A percentile compares a stretch with the other conserved stretches of the same genome.
These are phyloP conservation scores for Hysterangium stoloniferum DNA, from an alignment of 768 basidiomycete species.

Conservation along the genomic window DNA sequence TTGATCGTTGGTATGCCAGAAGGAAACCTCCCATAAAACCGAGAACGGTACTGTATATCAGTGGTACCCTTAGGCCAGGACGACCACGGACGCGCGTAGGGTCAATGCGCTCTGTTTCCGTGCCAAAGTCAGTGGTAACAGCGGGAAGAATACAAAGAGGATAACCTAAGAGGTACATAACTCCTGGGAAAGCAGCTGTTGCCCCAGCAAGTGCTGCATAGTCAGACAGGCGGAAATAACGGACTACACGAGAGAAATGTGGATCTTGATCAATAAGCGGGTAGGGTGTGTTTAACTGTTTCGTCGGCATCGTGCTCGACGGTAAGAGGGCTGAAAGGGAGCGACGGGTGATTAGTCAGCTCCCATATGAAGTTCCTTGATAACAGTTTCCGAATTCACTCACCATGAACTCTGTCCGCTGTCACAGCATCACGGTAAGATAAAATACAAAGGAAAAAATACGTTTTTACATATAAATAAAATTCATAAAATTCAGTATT, in stretches of 20 bases:
- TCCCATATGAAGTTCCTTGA: no score
- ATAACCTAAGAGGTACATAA: conserved; percentile 78
- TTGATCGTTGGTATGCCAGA: conserved; percentile 85
- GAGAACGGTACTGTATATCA: conserved; percentile 59
- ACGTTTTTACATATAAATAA: no score
- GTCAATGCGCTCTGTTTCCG: conserved; percentile 37
- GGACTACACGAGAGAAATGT: conserved; percentile 75
- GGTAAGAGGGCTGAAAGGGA: background rate
- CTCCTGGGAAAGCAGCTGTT: conserved; percentile 76
- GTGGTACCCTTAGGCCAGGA: conserved; percentile 27
- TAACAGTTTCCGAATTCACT: no score
- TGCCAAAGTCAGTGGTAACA: background rate
- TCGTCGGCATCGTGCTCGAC: conserved; percentile 30
- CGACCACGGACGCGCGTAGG: conserved; percentile 26
- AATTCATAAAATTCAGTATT: no score
- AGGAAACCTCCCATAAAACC: conserved; percentile 91
- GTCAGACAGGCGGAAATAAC: conserved; percentile 85
- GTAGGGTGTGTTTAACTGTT: conserved; percentile 56
- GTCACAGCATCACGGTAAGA: no score
- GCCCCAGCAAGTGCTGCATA: conserved; percentile 76
- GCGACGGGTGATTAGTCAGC: background rate
- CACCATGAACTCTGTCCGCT: no score
- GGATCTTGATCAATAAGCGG: conserved; percentile 95
- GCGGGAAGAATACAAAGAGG: conserved; percentile 23
- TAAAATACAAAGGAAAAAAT: no score